Evolutionary conservation across 2,329 filamentous ascomycete genomes (phyloP), one percentile per base, ranked within the genome.

Genomic region (Madurella fahalii): DNA sequence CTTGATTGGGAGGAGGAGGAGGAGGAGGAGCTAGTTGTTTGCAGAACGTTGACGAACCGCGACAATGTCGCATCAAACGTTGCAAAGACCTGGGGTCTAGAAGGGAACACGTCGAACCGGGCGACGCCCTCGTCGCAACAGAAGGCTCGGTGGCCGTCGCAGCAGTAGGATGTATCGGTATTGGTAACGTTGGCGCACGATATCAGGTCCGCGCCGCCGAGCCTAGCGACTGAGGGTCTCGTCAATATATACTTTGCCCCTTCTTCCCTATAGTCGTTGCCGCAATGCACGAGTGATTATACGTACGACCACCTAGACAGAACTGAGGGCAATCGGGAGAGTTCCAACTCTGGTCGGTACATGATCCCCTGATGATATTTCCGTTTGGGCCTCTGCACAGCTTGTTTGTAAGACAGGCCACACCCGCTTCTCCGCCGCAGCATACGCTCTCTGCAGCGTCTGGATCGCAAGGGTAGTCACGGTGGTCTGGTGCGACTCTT

Each of bases 81-180:
- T 2, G 52, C 52, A 5, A 42, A 4, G 41, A 50, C 13, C 13
- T 50, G 20, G 0, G 52, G 52, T 2, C 42, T 41, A n/a, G 52
- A 46, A 5, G 52, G 52, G 20, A 54, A 18, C 8, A 54, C 47
- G 0, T 54, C 52, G 42, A 54, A 54, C 2, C 52, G 47, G 41
- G 41, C 47, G 9, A 54, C 34, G 41, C 52, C 47, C 9, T 41
- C 30, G 30, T 50, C 37, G 42, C 52, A 54, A 41, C 52, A 54
- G 25, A 46, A 46, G 25, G 41, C 20, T 2, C 52, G 52, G 16
- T n/a, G 13, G 9, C 11, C 11, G 42, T 54, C 54, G 30, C 54
- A 56, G 54, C 54, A 56, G 46, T 46, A 56, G n/a, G 50, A 42
- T 1, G 54, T 56, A 41, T 56, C 54, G 46, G 45, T 43, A 11